Evolutionary conservation across 768 basidiomycete genomes (phyloP), one percentile per base, ranked within the genome.

Genomic region (Phlebiopsis flavidoalba): DNA sequence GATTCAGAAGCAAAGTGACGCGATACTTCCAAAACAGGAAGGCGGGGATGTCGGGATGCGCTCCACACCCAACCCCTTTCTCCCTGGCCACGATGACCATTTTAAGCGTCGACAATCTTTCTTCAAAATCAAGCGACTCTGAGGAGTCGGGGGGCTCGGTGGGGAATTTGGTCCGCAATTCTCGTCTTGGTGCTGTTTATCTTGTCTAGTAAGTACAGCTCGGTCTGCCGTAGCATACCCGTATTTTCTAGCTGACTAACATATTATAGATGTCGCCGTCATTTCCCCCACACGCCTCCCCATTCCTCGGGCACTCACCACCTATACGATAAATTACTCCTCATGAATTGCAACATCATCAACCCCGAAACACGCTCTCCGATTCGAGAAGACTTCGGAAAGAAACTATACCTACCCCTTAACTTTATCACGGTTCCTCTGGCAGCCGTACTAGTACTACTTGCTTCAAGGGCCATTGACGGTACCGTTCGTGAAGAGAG

Each of bases 401-500:
- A 35, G 55, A 62, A 35, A 61, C 52, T 35, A n/a, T 63, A 70
- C 47, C 21, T 74, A 1, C 64, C 51, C 7, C 59, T 75, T 10
- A 70, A 74, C 61, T 71, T 71, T 59, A 65, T 71, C 40, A 73
- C 71, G 6, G 70, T 70, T 5, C 74, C 74, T 15, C 58, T 73
- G 8, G 12, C 66, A 10, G 68, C 74, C 11, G 69, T 73, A 11
- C 49, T 73, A 2, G 36, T 73, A 12, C 66, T 75, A 8, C 67
- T 72, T 5, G 72, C 71, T 10, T 52, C 64, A 2, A 63, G 64
- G 15, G 69, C 66, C 12, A 70, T 75, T 43, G 66, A 77, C 57
- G 59, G 69, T 0, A 31, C 63, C 0, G 83, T 80, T n/a, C 10
- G 80, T 96, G 43, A 80, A 87, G 15, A 74, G 83, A 61, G 95